phyloP scores from a whole-genome alignment of 164 flowering plant genomes.

The Macadamia tetraphylla region DNA sequence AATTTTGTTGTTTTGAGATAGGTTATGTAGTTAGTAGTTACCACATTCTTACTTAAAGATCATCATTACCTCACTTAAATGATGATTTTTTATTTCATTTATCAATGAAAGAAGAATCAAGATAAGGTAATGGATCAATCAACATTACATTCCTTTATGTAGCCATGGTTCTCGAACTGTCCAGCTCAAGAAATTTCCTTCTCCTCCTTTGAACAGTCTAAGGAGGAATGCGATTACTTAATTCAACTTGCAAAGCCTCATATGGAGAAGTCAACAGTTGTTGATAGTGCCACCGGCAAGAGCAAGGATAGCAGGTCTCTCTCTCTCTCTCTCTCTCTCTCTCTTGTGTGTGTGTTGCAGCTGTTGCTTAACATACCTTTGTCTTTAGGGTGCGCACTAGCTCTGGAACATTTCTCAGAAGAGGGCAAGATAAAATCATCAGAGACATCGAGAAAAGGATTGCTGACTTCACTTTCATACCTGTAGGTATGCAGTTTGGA shows the following conservation, averaged over 20 bases:
- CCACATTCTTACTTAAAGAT: too few relatives aligned
- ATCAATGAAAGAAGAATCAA: too few relatives aligned
- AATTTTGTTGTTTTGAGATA: too few relatives aligned
- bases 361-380: constrained; percentile 2
- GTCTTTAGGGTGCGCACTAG: constrained; percentile 80
- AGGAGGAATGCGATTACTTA: constrained; percentile 83
- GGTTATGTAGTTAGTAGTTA: too few relatives aligned
- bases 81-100: too few relatives aligned
- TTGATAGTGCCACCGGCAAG: constrained; percentile 78
- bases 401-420: constrained; percentile 73
- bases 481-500: constrained; percentile 56
- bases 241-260: constrained; percentile 74
- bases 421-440: constrained; percentile 70
- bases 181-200: not conserved
- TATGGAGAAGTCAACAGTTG: constrained; percentile 84
- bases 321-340: constrained; percentile 1
- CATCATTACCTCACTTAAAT: too few relatives aligned
- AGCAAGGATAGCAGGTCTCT: constrained; percentile 84
- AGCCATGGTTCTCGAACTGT: not conserved
- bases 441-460: constrained; percentile 76
- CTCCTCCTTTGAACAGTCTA: constrained; percentile 41
- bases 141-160: too few relatives aligned
- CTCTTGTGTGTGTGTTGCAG: not conserved
- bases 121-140: too few relatives aligned
- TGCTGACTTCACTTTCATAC: constrained; percentile 85